Evolutionary conservation across 2,329 filamentous ascomycete species (phyloP).

Genomic region (Nannizzia gypsea): DNA sequence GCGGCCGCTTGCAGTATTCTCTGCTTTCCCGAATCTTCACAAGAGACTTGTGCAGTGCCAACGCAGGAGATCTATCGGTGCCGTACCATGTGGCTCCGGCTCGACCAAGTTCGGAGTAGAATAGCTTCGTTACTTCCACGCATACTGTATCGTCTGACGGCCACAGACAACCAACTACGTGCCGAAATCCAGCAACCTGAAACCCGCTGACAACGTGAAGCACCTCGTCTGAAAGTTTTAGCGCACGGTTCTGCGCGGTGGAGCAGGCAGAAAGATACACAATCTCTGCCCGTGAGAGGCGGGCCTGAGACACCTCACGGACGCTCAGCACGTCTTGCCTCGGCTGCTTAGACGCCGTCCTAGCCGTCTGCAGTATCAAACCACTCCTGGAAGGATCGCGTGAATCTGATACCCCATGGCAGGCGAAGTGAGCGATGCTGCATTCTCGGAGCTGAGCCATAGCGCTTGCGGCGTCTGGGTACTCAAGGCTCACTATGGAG

Average conservation of each 20-base stretch:
- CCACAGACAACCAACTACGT: constrained; percentile 22
- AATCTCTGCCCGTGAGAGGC: constrained; percentile 16
- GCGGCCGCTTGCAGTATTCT: not conserved
- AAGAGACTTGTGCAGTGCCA: not conserved
- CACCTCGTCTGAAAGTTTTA: constrained; percentile 22
- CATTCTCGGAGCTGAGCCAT: not conserved
- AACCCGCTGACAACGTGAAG: constrained; percentile 28
- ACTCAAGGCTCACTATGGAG: not conserved
- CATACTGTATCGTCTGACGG: constrained; percentile 18
- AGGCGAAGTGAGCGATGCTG: constrained; percentile 15
- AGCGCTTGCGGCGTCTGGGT: not conserved
- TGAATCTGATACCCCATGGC: constrained; percentile 14
- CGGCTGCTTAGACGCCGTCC: not conserved
- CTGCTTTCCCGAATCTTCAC: not conserved
- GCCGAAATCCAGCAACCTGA: constrained; percentile 27
- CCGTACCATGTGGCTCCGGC: constrained; percentile 7
- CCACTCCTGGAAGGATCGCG: constrained; percentile 14
- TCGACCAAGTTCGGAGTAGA: not conserved
- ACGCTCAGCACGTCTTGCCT: not conserved
- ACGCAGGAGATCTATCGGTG: constrained; percentile 14
- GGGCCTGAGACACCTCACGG: not conserved
- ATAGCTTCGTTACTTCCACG: not conserved
- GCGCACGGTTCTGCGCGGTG: constrained; percentile 21
- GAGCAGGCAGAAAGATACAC: constrained; percentile 32
- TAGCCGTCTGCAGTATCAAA: not conserved